Base-by-base conservation (phyloP, 2,329 filamentous ascomycete species). In the Exophiala lecanii-corni region DNA sequence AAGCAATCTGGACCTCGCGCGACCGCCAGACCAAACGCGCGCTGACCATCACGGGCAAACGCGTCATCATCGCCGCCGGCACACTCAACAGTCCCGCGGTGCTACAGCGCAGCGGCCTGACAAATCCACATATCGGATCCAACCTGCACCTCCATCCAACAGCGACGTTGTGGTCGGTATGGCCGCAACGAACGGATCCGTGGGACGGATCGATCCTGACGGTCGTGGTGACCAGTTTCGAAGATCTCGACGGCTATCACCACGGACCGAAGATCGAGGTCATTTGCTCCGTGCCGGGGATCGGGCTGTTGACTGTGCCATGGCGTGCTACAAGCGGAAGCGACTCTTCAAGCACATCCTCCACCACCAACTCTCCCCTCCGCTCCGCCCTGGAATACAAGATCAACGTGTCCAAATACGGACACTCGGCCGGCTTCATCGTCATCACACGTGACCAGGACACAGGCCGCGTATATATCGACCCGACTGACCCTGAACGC, bases 181-280 rank as follows among this genome's bases (percentile, higher is more conserved):
- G 47, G 36, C 49, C 48, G 6, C 21, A 56, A 9, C 44, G 51
- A 5, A 45, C 52, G n/a, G 44, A 57, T 21, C 66, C 63, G 2
- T 72, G 73, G 73, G 72, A 55, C 25, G 53, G 88, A 12, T 76
- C 81, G 2, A 89, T 89, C 55, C 77, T 96, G 45, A 96, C 89
- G 0, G 77, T 79, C 3, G 81, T 89, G 13, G 82, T 86, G 51
- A 78, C 74, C 32, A 80, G 85, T 41, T 87, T 89, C 55, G 85
- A 94, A 52, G 84, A 96, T 55, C 72, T 89, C 0, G 88, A 95
- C 60, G 78, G 78, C 4, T 72, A 81, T 31, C 87, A 88, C 44
- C 87, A 96, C 56, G 91, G 91, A 28, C 74, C 75, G 36, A 94
- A 94, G 62, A 70, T 96, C 19, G 89, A 96, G 69, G 73, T 81